phyloP scores from a whole-genome alignment of 2,329 filamentous ascomycete species.

The Graphiopsis chlorocephala region DNA sequence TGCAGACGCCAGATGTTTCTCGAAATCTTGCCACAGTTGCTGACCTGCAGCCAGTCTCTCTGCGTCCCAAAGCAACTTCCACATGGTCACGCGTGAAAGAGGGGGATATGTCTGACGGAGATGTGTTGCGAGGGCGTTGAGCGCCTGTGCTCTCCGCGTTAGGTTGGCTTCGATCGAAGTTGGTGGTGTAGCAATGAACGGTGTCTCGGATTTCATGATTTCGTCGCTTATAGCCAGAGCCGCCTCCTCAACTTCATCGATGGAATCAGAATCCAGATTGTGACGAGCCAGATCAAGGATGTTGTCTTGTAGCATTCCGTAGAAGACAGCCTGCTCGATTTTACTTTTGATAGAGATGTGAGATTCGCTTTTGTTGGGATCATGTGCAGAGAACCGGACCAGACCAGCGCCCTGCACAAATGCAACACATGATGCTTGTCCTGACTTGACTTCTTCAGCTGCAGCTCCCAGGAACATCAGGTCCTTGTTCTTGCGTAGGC shows the following conservation, averaged over 20 bases:
- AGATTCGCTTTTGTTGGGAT: constrained; percentile 54
- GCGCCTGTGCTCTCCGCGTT: constrained; percentile 65
- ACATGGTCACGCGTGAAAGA: constrained; percentile 67
- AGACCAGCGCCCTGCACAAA: constrained; percentile 59
- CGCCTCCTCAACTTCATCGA: constrained; percentile 70
- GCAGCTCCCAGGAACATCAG: constrained; percentile 51
- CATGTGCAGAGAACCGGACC: constrained; percentile 53
- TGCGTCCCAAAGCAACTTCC: constrained; percentile 81
- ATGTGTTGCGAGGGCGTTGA: constrained; percentile 72
- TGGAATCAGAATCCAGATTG: constrained; percentile 60
- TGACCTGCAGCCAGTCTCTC: constrained; percentile 83
- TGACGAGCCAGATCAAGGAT: constrained; percentile 80
- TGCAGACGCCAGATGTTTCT: constrained; percentile 55
- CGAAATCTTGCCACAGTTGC: constrained; percentile 77
- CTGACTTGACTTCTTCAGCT: constrained; percentile 44
- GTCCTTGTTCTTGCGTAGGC: constrained; percentile 60
- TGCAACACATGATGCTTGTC: constrained; percentile 43
- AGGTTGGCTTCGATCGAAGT: constrained; percentile 81
- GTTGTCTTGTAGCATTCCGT: constrained; percentile 72
- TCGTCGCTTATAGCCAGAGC: constrained; percentile 76
- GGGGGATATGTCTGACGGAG: constrained; percentile 63
- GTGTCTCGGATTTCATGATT: constrained; percentile 73
- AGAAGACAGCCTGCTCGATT: constrained; percentile 93
- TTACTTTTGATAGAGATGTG: constrained; percentile 79
- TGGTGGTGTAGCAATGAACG: constrained; percentile 66